These are phyloP conservation scores for Artemisia annua DNA, from an alignment of 129 eudicot genomes.

Conservation along the genomic window DNA sequence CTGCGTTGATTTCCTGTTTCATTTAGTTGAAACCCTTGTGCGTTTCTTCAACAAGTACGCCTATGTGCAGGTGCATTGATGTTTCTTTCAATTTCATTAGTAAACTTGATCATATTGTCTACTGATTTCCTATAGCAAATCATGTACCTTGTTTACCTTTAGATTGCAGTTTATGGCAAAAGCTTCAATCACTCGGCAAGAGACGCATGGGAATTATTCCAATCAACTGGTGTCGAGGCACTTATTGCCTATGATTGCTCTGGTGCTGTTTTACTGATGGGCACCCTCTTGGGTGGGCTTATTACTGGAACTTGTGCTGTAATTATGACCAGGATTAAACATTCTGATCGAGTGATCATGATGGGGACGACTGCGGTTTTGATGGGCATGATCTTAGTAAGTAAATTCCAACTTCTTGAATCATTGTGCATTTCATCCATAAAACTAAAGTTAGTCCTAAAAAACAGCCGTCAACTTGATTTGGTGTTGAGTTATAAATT, in stretches of 20 bases:
- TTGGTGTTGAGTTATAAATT: no score
- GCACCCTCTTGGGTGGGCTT: conserved; percentile 83
- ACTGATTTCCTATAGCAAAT: neutral
- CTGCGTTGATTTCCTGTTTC: conserved; percentile 90
- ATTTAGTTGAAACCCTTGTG: conserved; percentile 89
- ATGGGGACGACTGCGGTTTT: conserved; percentile 79
- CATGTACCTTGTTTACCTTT: conserved; percentile 6
- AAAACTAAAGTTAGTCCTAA: neutral
- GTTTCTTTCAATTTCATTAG: neutral
- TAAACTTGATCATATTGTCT: neutral
- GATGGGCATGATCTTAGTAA: conserved; percentile 95
- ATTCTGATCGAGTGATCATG: conserved; percentile 70
- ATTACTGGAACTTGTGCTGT: conserved; percentile 83
- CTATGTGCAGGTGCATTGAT: conserved; percentile 71
- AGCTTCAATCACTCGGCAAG: conserved; percentile 94
- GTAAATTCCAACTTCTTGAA: neutral
- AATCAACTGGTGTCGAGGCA: conserved; percentile 94
- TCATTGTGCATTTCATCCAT: neutral
- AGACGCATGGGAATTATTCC: conserved; percentile 98
- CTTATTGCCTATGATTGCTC: conserved; percentile 93
- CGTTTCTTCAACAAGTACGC: conserved; percentile 96
- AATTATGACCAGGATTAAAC: conserved; percentile 57
- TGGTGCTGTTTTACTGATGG: conserved; percentile 92
- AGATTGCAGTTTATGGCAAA: conserved; percentile 93
- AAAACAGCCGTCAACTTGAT: neutral